Percentiles rank a stretch among this genome's conserved stretches.
Evolutionary conservation across 2,329 filamentous ascomycete species (phyloP).

Genomic region (Talaromyces sp.): DNA sequence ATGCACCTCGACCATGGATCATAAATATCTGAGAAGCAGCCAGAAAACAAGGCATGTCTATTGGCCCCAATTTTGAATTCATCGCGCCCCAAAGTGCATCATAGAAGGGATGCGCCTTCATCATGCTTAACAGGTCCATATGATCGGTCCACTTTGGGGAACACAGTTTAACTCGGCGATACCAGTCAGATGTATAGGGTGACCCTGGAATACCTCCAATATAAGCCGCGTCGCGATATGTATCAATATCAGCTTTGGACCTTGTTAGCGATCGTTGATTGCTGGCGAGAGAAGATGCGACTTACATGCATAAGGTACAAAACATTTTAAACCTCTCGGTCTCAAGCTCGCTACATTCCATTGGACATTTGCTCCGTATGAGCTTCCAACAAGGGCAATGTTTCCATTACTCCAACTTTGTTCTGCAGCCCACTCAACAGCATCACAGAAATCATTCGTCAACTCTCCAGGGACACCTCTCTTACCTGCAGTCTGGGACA

Average conservation of each 20-base stretch:
- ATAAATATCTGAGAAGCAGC: background rate
- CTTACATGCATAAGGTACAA: conserved; percentile 4
- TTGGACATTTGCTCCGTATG: background rate
- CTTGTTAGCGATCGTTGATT: too few relatives aligned
- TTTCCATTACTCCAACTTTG: background rate
- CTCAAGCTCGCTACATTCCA: background rate
- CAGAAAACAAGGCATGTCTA: background rate
- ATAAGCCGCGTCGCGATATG: background rate
- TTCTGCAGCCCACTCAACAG: background rate
- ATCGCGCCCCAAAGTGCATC: background rate
- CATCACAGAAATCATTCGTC: background rate
- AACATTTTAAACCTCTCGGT: background rate
- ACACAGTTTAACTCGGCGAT: background rate
- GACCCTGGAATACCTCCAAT: background rate
- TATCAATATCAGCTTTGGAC: background rate
- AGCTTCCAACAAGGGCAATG: background rate
- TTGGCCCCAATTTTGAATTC: background rate
- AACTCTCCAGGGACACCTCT: background rate
- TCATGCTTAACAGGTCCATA: background rate
- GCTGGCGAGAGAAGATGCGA: too few relatives aligned
- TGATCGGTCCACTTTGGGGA: background rate
- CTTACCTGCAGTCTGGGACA: background rate
- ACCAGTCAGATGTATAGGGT: background rate
- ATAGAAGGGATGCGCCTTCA: background rate
- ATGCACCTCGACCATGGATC: background rate